A percentile compares a stretch with the other conserved stretches of the same genome.
These are phyloP conservation scores for Lepidium aucheri DNA, from an alignment of 345 rosid genomes.

Conservation along the genomic window DNA sequence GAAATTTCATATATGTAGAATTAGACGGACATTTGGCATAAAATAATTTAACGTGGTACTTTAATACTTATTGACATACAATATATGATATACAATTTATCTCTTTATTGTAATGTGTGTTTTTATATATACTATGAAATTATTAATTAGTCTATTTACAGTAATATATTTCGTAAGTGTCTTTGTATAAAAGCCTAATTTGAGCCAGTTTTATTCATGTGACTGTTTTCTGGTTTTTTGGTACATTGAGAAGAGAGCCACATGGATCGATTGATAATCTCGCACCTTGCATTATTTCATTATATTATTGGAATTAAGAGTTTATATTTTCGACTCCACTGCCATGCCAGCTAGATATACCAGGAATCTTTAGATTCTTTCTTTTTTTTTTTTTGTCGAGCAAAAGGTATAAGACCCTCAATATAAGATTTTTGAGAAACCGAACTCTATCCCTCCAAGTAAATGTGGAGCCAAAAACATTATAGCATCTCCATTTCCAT, in stretches of 20 bases:
- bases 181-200: conserved; percentile 12
- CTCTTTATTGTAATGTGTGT: background rate
- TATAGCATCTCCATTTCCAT: too few species aligned
- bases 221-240: background rate
- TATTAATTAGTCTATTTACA: background rate
- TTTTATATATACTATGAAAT: background rate
- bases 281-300: conserved; percentile 9
- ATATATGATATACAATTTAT: background rate
- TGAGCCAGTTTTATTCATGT: conserved; percentile 20
- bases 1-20: too few species aligned
- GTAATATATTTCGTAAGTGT: background rate
- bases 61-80: background rate
- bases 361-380: conserved; percentile 12
- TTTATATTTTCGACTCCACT: conserved; percentile 10
- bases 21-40: too few species aligned
- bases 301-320: background rate
- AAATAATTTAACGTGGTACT: background rate
- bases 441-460: too few species aligned
- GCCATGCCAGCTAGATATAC: background rate
- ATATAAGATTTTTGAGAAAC: too few species aligned
- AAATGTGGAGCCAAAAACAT: too few species aligned
- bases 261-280: background rate
- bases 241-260: conserved; percentile 13
- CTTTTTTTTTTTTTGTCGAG: too few species aligned
- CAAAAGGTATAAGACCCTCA: too few species aligned